phyloP scores from a whole-genome alignment of 2,329 filamentous ascomycete genomes.

The Dendryphion nanum region DNA sequence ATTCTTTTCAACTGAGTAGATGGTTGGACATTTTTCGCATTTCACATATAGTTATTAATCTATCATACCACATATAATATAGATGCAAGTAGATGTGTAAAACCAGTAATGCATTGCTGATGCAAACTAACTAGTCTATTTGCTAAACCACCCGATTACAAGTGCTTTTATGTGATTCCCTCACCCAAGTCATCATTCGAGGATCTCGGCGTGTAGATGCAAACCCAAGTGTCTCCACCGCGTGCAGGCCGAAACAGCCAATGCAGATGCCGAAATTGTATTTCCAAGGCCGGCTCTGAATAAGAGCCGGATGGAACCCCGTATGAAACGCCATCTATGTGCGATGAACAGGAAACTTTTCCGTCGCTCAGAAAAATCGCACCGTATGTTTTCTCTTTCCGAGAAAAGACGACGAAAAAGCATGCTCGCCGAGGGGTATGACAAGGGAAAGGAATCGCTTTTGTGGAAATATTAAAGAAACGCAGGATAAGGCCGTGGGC shows the following conservation, averaged over 20 bases:
- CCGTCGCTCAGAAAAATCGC: slow-evolving; percentile 29
- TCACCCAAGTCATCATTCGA: slow-evolving; percentile 36
- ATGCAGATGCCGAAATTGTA: slow-evolving; percentile 25
- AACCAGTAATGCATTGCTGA: too few species aligned
- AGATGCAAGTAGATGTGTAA: too few species aligned
- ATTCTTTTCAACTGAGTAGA: too few species aligned
- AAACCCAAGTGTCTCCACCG: slow-evolving; percentile 30
- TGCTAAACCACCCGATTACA: slow-evolving; percentile 29
- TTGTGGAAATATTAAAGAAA: slow-evolving; percentile 25
- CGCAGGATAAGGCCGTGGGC: slow-evolving; percentile 31
- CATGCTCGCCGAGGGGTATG: slow-evolving; percentile 25
- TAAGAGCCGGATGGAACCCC: slow-evolving; percentile 30
- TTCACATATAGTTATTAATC: too few species aligned
- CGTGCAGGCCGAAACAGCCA: slow-evolving; percentile 21
- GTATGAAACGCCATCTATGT: slow-evolving; percentile 41
- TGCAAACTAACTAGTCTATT: slow-evolving; percentile 30
- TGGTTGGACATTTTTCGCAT: too few species aligned
- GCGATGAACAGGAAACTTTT: slow-evolving; percentile 35
- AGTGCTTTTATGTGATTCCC: slow-evolving; percentile 40
- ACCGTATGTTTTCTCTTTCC: slow-evolving; percentile 21
- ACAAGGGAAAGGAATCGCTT: slow-evolving; percentile 41
- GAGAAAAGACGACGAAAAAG: slow-evolving; percentile 29
- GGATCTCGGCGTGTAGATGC: slow-evolving; percentile 25
- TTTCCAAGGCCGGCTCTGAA: slow-evolving; percentile 33
- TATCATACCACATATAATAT: too few species aligned